Conservation (phyloP, 1,284 basidiomycete genomes). For the Earliella scabrosa region DNA sequence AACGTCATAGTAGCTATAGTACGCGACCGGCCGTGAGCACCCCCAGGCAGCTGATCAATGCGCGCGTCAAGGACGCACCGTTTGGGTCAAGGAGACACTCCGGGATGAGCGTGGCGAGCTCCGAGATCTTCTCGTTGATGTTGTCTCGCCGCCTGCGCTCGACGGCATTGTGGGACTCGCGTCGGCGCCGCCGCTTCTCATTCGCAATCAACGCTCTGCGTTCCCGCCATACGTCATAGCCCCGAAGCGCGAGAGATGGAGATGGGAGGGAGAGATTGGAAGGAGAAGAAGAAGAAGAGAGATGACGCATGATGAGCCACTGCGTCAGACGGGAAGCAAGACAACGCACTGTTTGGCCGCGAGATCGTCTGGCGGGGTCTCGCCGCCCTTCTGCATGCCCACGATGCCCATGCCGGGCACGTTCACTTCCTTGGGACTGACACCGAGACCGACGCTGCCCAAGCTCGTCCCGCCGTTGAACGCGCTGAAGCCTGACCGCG, state of each 20-base stretch:
- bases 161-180: conserved; percentile 91
- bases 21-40: not conserved
- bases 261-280: not conserved
- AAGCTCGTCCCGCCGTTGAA: conserved; percentile 29
- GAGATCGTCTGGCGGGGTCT: conserved; percentile 38
- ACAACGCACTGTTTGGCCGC: conserved; percentile 47
- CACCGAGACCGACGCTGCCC: conserved; percentile 28
- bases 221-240: conserved; percentile 7
- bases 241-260: not conserved
- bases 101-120: conserved; percentile 87
- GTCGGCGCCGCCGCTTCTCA: conserved; percentile 78
- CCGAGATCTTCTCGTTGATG: conserved; percentile 93
- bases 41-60: not conserved
- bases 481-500: conserved; percentile 28
- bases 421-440: conserved; percentile 40
- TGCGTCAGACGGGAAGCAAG: conserved; percentile 2
- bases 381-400: conserved; percentile 29
- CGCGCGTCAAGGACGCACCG: conserved; percentile 36
- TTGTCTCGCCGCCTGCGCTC: conserved; percentile 87
- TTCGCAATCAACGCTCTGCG: conserved; percentile 52
- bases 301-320: conserved; percentile 18
- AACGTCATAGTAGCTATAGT: conserved; percentile 32
- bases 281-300: not conserved
- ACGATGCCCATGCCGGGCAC: conserved; percentile 24
- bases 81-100: conserved; percentile 77